Evolutionary conservation across 2,329 filamentous ascomycete species (phyloP).

Genomic region (Penicillium sp.): DNA sequence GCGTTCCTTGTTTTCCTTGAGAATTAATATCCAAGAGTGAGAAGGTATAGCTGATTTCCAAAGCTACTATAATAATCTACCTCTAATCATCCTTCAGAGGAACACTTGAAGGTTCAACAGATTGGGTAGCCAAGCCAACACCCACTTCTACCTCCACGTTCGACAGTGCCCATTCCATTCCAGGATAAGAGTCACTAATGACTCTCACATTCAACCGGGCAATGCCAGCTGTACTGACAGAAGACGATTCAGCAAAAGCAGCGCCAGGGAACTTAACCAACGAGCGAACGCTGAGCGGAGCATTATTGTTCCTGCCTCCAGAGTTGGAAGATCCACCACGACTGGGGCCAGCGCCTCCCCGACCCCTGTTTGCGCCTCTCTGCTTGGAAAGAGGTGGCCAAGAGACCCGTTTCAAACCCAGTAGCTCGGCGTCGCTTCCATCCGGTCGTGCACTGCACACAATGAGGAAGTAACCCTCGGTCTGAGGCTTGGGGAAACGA

Average conservation of each 20-base stretch:
- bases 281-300: slow-evolving; percentile 26
- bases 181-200: slow-evolving; percentile 83
- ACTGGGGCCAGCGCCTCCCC: slow-evolving; percentile 16
- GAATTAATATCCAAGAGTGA: no score
- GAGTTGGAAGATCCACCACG: slow-evolving; percentile 4
- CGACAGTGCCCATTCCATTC: slow-evolving; percentile 61
- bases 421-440: slow-evolving; percentile 66
- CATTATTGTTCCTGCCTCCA: slow-evolving; percentile 18
- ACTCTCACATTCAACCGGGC: slow-evolving; percentile 66
- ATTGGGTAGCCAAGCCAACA: slow-evolving; percentile 24
- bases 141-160: slow-evolving; percentile 52
- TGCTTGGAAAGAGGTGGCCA: slow-evolving; percentile 56
- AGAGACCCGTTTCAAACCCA: slow-evolving; percentile 80
- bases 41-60: no score
- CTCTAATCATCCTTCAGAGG: slow-evolving; percentile 9
- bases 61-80: neutral
- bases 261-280: slow-evolving; percentile 32
- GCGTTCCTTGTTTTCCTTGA: no score
- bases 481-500: slow-evolving; percentile 89
- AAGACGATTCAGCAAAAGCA: slow-evolving; percentile 14
- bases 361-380: slow-evolving; percentile 17
- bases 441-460: slow-evolving; percentile 51
- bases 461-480: slow-evolving; percentile 87
- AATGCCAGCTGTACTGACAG: slow-evolving; percentile 10
- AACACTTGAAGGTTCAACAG: slow-evolving; percentile 14